These are phyloP conservation scores for Arctium minus DNA, from an alignment of 129 eudicot genomes.

Conservation along the genomic window DNA sequence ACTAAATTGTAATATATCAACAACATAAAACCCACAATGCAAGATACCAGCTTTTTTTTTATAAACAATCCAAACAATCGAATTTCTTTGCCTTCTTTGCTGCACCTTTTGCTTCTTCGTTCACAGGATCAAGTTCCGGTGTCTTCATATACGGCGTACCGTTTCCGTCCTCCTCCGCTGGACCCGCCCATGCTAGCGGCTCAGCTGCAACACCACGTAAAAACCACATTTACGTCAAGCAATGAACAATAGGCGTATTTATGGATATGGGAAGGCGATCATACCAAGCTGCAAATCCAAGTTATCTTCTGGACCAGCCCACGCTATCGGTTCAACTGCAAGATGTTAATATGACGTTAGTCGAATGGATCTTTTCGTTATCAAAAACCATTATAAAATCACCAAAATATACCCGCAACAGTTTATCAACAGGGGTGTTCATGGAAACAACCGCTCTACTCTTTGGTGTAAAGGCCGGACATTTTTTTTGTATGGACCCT, in stretches of 20 bases:
- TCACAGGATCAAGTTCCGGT: slow-evolving; percentile 1
- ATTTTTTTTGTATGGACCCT: too few species aligned
- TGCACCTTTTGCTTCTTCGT: slow-evolving; percentile 7
- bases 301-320: slow-evolving; percentile 46
- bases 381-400: neutral
- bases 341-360: neutral
- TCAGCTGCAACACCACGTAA: slow-evolving; percentile 19
- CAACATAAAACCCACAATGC: slow-evolving; percentile 7
- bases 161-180: neutral
- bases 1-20: slow-evolving; percentile 16
- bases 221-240: neutral
- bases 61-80: slow-evolving; percentile 9
- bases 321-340: slow-evolving; percentile 50
- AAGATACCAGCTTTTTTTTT: neutral
- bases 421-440: neutral
- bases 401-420: neutral
- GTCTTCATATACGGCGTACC: slow-evolving; percentile 9
- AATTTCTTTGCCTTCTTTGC: slow-evolving; percentile 23
- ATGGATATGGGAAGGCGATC: slow-evolving; percentile 13
- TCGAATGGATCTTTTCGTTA: neutral
- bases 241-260: neutral
- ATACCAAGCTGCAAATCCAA: slow-evolving; percentile 42
- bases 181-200: slow-evolving; percentile 32
- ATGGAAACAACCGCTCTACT: neutral
- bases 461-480: neutral